A percentile compares a stretch with the other conserved stretches of the same genome.
phyloP scores from a whole-genome alignment of 345 rosid species.

The Eucalyptus albens region DNA sequence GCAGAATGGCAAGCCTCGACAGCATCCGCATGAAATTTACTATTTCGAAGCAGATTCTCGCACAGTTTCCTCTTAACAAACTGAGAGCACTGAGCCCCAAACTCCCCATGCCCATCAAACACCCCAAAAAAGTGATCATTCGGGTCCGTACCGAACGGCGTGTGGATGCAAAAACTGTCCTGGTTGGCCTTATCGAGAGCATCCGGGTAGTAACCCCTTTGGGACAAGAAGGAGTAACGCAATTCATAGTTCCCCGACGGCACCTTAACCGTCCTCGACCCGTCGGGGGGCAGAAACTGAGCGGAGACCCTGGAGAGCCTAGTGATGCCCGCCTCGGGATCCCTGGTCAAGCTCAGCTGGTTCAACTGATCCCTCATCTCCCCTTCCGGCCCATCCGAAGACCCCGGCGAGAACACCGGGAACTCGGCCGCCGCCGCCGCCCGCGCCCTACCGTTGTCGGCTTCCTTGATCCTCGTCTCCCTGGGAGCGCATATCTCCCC shows the following conservation, averaged over 20 bases:
- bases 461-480: constrained; percentile 27
- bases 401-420: constrained; percentile 44
- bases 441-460: neutral
- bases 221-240: constrained; percentile 71
- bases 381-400: constrained; percentile 23
- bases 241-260: constrained; percentile 55
- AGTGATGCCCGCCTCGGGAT: constrained; percentile 60
- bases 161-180: constrained; percentile 91
- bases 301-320: constrained; percentile 87
- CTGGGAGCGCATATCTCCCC: constrained; percentile 82
- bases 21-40: constrained; percentile 50
- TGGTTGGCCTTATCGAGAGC: constrained; percentile 95
- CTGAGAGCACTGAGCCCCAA: constrained; percentile 89
- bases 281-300: constrained; percentile 87
- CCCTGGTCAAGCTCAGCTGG: constrained; percentile 19
- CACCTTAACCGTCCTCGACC: constrained; percentile 54
- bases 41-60: constrained; percentile 71
- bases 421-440: constrained; percentile 1
- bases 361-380: constrained; percentile 43
- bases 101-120: constrained; percentile 97
- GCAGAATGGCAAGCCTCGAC: constrained; percentile 71
- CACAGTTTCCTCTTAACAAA: constrained; percentile 67
- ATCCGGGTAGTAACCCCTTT: constrained; percentile 93
- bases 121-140: constrained; percentile 88
- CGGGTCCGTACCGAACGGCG: constrained; percentile 62